phyloP scores from a whole-genome alignment of 208 protist genomes.

The Leishmania arabica region DNA sequence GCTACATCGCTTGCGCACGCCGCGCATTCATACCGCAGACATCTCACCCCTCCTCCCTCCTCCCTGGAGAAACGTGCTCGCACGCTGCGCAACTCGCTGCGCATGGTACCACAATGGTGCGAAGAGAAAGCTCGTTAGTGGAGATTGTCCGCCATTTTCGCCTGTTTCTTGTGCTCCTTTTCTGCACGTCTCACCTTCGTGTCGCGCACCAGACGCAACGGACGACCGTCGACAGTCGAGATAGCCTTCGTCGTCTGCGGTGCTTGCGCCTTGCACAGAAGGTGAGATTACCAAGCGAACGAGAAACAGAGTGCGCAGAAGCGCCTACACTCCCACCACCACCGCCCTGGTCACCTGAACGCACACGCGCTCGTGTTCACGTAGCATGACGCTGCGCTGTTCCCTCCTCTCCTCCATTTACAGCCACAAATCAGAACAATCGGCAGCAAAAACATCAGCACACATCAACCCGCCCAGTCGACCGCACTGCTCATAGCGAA shows the following conservation, averaged over 20 bases:
- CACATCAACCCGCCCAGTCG: background rate
- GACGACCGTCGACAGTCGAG: too few species aligned
- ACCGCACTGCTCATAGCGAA: background rate
- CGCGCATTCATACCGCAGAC: background rate
- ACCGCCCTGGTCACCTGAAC: background rate
- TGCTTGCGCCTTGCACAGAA: background rate
- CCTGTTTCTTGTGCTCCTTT: background rate
- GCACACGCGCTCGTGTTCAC: background rate
- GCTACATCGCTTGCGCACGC: background rate
- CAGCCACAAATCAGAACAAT: background rate
- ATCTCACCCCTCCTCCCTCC: background rate
- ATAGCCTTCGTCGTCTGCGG: background rate
- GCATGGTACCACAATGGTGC: background rate
- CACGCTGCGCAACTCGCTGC: background rate
- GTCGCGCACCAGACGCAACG: background rate
- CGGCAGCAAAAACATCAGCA: background rate
- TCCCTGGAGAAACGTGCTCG: background rate
- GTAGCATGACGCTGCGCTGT: background rate
- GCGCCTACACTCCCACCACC: background rate
- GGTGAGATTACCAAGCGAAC: background rate
- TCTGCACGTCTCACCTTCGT: background rate
- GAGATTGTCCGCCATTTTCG: background rate
- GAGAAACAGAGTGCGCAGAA: background rate
- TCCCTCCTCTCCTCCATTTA: background rate
- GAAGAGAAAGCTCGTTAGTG: background rate